phyloP scores from a whole-genome alignment of 2,329 filamentous ascomycete genomes.

The Metarhizium album region DNA sequence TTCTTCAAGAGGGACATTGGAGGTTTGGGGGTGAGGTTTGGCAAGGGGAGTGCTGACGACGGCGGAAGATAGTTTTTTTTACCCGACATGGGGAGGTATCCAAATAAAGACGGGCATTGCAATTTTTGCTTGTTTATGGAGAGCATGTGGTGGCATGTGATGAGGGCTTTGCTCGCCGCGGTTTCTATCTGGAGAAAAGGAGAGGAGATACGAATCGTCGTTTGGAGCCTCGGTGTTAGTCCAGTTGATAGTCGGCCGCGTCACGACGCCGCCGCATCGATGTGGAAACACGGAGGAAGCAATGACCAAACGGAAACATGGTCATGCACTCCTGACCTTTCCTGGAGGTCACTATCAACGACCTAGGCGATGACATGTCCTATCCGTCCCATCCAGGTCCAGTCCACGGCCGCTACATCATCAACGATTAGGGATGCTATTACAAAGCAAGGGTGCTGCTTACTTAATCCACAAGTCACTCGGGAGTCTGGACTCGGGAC shows the following conservation, averaged over 20 bases:
- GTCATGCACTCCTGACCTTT: too few relatives aligned
- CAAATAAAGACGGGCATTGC: neutral
- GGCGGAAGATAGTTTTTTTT: slow-evolving; percentile 5
- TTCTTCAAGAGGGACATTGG: slow-evolving; percentile 88
- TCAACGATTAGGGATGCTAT: too few relatives aligned
- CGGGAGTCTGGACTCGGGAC: too few relatives aligned
- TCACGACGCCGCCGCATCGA: too few relatives aligned
- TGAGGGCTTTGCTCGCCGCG: neutral
- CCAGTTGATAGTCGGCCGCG: too few relatives aligned
- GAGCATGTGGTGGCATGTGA: neutral
- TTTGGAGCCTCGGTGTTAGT: neutral
- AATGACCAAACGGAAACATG: too few relatives aligned
- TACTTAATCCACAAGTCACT: neutral
- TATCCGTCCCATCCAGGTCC: neutral
- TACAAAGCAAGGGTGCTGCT: neutral
- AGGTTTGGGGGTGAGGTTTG: slow-evolving; percentile 62
- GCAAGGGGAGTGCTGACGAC: slow-evolving; percentile 40
- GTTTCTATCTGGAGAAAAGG: neutral
- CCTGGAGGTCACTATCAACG: too few relatives aligned
- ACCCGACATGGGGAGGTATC: neutral
- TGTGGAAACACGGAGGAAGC: too few relatives aligned
- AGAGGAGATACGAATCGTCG: neutral
- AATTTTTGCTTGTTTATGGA: too few relatives aligned
- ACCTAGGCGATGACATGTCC: too few relatives aligned
- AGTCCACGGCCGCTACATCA: too few relatives aligned